phyloP scores from a whole-genome alignment of 2,329 filamentous ascomycete genomes.

The Meredithiella fracta region DNA sequence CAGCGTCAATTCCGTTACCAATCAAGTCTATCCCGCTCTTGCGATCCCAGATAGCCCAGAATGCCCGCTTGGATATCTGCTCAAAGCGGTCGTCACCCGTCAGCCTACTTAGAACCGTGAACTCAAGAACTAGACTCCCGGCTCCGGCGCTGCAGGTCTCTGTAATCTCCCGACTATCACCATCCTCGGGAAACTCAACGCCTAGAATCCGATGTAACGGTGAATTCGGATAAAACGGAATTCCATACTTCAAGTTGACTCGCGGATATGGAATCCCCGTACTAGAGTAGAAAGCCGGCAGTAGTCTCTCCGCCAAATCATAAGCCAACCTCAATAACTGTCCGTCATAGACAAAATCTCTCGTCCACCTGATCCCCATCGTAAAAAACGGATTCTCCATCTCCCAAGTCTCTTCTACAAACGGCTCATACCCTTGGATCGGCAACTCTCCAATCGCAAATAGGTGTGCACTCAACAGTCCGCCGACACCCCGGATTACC shows the following conservation, averaged over 20 bases:
- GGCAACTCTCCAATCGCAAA: conserved; percentile 86
- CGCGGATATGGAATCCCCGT: conserved; percentile 90
- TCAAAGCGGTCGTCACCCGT: conserved; percentile 83
- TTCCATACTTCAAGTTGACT: conserved; percentile 78
- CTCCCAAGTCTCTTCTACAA: conserved; percentile 15
- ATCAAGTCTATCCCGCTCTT: conserved; percentile 75
- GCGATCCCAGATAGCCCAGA: conserved; percentile 91
- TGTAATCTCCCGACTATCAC: conserved; percentile 51
- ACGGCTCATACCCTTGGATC: conserved; percentile 58
- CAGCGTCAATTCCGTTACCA: conserved; percentile 81
- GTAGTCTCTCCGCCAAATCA: conserved; percentile 65
- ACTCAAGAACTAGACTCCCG: conserved; percentile 88
- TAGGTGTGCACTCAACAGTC: conserved; percentile 78
- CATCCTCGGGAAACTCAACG: conserved; percentile 13
- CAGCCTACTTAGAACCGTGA: conserved; percentile 74
- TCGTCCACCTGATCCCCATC: conserved; percentile 50
- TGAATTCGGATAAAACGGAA: conserved; percentile 82
- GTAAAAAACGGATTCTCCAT: conserved; percentile 30
- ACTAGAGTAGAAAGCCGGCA: conserved; percentile 81
- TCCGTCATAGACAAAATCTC: conserved; percentile 69
- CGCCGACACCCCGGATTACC: conserved; percentile 82
- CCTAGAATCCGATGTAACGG: conserved; percentile 45
- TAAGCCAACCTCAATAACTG: conserved; percentile 79
- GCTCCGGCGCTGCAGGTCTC: conserved; percentile 95
- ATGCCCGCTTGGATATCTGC: conserved; percentile 73